Evolutionary conservation across 345 rosid species (phyloP).

Genomic region (Citrus unshiu): DNA sequence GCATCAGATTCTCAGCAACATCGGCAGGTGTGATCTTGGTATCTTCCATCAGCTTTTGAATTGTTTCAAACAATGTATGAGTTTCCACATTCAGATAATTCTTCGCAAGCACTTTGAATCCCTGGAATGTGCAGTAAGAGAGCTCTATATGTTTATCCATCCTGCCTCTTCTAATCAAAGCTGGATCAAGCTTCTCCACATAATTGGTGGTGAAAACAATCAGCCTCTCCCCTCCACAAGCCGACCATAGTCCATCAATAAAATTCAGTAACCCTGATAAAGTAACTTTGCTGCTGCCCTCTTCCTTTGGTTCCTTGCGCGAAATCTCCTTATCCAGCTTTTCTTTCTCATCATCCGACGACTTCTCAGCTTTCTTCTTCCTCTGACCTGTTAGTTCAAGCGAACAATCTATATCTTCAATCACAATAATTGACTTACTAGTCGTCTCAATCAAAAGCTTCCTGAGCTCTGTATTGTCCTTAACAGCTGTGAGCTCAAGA

Average conservation of each 20-base stretch:
- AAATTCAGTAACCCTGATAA: constrained; percentile 64
- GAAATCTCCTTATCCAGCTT: constrained; percentile 25
- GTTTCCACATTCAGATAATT: constrained; percentile 37
- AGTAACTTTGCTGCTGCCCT: constrained; percentile 44
- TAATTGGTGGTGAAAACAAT: constrained; percentile 63
- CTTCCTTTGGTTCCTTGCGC: constrained; percentile 26
- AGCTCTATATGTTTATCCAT: constrained; percentile 59
- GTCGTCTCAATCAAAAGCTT: constrained; percentile 38
- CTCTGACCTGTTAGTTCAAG: constrained; percentile 58
- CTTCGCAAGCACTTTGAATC: constrained; percentile 46
- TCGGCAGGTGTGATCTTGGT: constrained; percentile 46
- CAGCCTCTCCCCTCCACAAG: constrained; percentile 66
- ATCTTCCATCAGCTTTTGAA: constrained; percentile 25
- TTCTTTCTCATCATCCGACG: constrained; percentile 25
- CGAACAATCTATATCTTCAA: constrained; percentile 54
- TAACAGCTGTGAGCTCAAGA: constrained; percentile 33
- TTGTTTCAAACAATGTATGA: constrained; percentile 30
- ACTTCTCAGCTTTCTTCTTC: constrained; percentile 32
- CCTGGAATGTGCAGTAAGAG: constrained; percentile 44
- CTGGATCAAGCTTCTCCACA: constrained; percentile 63
- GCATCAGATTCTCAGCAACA: constrained; percentile 53
- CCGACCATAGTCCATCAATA: constrained; percentile 73
- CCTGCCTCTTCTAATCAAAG: constrained; percentile 63
- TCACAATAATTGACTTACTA: constrained; percentile 48
- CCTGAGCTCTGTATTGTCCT: constrained; percentile 35